phyloP scores from a whole-genome alignment of 2,329 filamentous ascomycete species.

The Stachybotrys chlorohalonatus region DNA sequence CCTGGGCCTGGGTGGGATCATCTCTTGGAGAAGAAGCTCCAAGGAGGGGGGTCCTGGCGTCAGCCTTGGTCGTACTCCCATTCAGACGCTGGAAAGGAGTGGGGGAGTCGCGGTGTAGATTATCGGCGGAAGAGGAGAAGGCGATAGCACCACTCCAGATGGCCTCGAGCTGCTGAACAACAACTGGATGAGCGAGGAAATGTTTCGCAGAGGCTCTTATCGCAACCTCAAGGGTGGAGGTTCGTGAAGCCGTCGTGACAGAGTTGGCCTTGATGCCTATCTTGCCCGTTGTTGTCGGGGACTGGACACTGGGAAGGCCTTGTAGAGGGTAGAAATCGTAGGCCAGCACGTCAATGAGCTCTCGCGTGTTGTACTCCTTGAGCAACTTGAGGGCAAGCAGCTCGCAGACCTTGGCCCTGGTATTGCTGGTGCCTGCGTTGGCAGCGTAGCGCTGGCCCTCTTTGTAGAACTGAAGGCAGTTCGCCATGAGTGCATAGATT shows the following conservation, averaged over 20 bases:
- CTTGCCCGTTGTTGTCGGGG: conserved; percentile 21
- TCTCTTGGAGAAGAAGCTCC: conserved; percentile 23
- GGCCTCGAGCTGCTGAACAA: conserved; percentile 90
- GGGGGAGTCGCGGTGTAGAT: conserved; percentile 55
- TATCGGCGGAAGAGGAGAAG: conserved; percentile 84
- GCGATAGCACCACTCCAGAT: conserved; percentile 96
- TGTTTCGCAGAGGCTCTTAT: conserved; percentile 89
- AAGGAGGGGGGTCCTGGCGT: conserved; percentile 43
- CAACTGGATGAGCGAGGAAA: conserved; percentile 82
- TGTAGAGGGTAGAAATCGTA: conserved; percentile 94
- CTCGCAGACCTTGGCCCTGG: conserved; percentile 82
- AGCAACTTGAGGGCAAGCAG: conserved; percentile 81
- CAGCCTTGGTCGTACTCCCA: conserved; percentile 21
- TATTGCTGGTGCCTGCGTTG: conserved; percentile 75
- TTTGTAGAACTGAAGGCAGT: conserved; percentile 87
- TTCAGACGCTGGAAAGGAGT: conserved; percentile 15
- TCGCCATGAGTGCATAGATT: conserved; percentile 83
- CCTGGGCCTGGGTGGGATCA: conserved; percentile 22
- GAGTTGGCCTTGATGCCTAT: conserved; percentile 31
- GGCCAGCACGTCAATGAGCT: conserved; percentile 86
- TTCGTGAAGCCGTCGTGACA: conserved; percentile 57
- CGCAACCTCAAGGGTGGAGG: conserved; percentile 85
- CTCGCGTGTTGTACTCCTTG: conserved; percentile 80
- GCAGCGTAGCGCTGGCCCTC: conserved; percentile 75
- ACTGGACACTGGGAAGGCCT: conserved; percentile 51